phyloP scores from a whole-genome alignment of 108 stramenopile species.

The Fistulifera pelliculosa region DNA sequence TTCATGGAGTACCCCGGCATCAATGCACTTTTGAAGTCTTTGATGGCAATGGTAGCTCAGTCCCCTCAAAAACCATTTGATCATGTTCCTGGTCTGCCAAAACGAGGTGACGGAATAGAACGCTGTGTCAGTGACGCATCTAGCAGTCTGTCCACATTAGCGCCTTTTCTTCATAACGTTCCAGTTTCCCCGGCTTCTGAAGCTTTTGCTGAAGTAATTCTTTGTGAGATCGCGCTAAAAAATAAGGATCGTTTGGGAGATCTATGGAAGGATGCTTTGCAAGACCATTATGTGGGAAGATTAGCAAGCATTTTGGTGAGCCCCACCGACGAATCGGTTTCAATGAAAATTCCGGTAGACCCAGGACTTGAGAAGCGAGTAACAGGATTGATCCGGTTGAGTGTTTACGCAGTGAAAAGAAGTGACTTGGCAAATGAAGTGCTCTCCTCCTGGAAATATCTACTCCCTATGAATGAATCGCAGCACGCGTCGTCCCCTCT shows the following conservation, averaged over 20 bases:
- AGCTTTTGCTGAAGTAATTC: conserved; percentile 75
- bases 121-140: conserved; percentile 6
- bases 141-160: not conserved
- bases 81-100: conserved; percentile 1
- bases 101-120: conserved; percentile 4
- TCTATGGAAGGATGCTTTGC: conserved; percentile 56
- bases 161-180: conserved; percentile 1
- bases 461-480: conserved; percentile 27
- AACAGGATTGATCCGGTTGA: conserved; percentile 63
- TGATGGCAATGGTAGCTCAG: conserved; percentile 36
- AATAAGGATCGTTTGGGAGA: conserved; percentile 62
- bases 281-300: conserved; percentile 46
- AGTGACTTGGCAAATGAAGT: conserved; percentile 58
- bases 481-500: conserved; percentile 14
- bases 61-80: conserved; percentile 8
- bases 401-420: conserved; percentile 36
- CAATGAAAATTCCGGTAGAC: conserved; percentile 12
- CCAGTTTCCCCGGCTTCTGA: conserved; percentile 77
- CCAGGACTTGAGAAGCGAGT: conserved; percentile 72
- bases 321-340: conserved; percentile 6
- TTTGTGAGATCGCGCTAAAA: conserved; percentile 72
- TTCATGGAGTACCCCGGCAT: conserved; percentile 58
- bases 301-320: conserved; percentile 21
- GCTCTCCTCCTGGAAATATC: conserved; percentile 30
- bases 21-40: conserved; percentile 36